Conservation (phyloP, 1,284 basidiomycete genomes). For the Papiliotrema flavescens region DNA sequence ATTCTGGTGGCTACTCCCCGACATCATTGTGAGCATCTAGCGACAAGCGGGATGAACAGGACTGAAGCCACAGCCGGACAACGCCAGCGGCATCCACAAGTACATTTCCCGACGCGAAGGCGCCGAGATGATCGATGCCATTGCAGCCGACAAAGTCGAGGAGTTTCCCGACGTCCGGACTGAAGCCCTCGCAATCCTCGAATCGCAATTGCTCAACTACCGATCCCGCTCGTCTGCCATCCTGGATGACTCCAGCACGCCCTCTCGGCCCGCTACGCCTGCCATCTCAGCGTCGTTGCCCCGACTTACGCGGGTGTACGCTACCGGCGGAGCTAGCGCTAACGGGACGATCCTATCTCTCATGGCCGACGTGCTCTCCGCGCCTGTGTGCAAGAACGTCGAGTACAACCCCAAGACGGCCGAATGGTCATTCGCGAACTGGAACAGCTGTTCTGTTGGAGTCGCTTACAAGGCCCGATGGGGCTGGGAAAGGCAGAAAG, state of each 20-base stretch:
- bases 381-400: slow-evolving; percentile 57
- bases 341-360: slow-evolving; percentile 71
- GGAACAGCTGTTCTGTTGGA: slow-evolving; percentile 46
- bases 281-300: slow-evolving; percentile 41
- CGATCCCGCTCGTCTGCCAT: slow-evolving; percentile 46
- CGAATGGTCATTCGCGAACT: slow-evolving; percentile 38
- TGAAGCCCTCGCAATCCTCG: slow-evolving; percentile 77
- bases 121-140: slow-evolving; percentile 14
- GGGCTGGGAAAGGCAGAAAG: slow-evolving; percentile 34
- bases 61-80: slow-evolving; percentile 22
- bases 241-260: slow-evolving; percentile 60
- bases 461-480: slow-evolving; percentile 46
- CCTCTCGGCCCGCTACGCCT: slow-evolving; percentile 14
- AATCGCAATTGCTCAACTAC: slow-evolving; percentile 69
- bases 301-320: slow-evolving; percentile 64
- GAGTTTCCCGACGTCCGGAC: slow-evolving; percentile 48
- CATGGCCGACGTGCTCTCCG: slow-evolving; percentile 72
- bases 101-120: slow-evolving; percentile 23
- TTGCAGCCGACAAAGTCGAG: slow-evolving; percentile 23
- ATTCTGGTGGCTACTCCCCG: slow-evolving; percentile 48
- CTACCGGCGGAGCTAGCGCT: slow-evolving; percentile 74
- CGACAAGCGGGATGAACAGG: background rate
- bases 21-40: slow-evolving; percentile 57
- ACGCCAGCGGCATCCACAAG: slow-evolving; percentile 37
- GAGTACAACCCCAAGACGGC: slow-evolving; percentile 35